These are phyloP conservation scores for Ganoderma multipileum DNA, from an alignment of 1,284 basidiomycete genomes.

Conservation along the genomic window DNA sequence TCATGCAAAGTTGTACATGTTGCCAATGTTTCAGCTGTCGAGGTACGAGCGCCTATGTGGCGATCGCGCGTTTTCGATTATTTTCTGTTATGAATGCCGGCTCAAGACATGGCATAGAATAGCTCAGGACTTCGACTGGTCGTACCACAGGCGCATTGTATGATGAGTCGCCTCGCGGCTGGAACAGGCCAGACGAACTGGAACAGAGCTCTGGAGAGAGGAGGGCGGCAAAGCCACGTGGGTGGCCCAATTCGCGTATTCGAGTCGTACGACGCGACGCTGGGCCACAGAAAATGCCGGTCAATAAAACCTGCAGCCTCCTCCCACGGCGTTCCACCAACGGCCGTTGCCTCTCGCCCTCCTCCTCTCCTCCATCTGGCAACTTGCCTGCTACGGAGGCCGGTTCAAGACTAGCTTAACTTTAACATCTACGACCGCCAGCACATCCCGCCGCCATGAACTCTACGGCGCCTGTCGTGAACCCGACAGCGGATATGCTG, in stretches of 20 bases:
- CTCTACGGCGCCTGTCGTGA: constrained; percentile 32
- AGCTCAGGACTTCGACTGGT: not conserved
- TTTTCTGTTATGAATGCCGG: not conserved
- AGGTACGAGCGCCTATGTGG: not conserved
- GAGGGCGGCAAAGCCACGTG: constrained; percentile 22
- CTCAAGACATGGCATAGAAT: not conserved
- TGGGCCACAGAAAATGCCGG: constrained; percentile 18
- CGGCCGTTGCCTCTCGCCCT: constrained; percentile 25
- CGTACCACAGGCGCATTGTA: not conserved
- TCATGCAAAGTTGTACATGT: not conserved
- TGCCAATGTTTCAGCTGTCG: not conserved
- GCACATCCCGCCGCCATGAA: constrained; percentile 30
- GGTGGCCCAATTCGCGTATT: constrained; percentile 10
- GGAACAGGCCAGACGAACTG: constrained; percentile 26
- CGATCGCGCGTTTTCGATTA: not conserved
- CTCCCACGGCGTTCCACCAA: constrained; percentile 5
- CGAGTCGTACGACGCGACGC: constrained; percentile 31
- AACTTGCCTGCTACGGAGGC: constrained; percentile 9
- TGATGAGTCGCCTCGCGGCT: constrained; percentile 12
- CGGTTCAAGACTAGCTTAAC: not conserved
- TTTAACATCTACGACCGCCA: constrained; percentile 10
- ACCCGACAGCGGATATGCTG: constrained; percentile 46
- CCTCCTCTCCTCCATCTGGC: constrained; percentile 2
- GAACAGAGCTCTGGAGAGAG: constrained; percentile 10
- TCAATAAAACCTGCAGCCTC: constrained; percentile 20